These are phyloP conservation scores for Salvia splendens DNA, from an alignment of 257 asterid genomes.

Conservation along the genomic window DNA sequence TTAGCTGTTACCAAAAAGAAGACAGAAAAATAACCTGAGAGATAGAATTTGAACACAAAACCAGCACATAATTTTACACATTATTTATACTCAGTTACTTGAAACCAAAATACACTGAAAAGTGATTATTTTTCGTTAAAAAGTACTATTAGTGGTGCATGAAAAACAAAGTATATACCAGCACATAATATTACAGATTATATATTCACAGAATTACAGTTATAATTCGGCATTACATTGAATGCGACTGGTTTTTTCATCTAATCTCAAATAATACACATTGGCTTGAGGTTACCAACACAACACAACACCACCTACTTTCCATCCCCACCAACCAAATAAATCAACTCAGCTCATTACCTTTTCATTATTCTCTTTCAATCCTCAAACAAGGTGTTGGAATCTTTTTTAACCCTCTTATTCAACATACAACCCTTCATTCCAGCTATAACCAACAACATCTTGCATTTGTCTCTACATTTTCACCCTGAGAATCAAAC, in stretches of 20 bases:
- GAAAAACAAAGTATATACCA: not conserved
- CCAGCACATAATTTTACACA: too few relatives aligned
- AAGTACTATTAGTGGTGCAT: too few relatives aligned
- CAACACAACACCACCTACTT: slow-evolving; percentile 34
- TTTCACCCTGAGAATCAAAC: slow-evolving; percentile 25
- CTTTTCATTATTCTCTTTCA: slow-evolving; percentile 36
- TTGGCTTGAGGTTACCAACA: not conserved
- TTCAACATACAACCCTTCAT: slow-evolving; percentile 33
- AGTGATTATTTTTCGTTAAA: too few relatives aligned
- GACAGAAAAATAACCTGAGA: too few relatives aligned
- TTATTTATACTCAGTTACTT: too few relatives aligned
- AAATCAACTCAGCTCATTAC: slow-evolving; percentile 20
- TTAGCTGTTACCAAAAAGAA: too few relatives aligned
- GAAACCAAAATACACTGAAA: too few relatives aligned
- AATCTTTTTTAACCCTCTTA: slow-evolving; percentile 29
- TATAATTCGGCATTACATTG: not conserved
- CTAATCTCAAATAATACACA: slow-evolving; percentile 37
- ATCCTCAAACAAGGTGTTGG: slow-evolving; percentile 31
- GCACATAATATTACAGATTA: slow-evolving; percentile 32
- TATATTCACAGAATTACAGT: slow-evolving; percentile 39
- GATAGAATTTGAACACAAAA: too few relatives aligned
- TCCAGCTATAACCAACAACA: slow-evolving; percentile 33
- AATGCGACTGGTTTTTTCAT: slow-evolving; percentile 30
- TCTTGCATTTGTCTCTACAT: slow-evolving; percentile 31
- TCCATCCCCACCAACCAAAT: slow-evolving; percentile 33